Evolutionary conservation across 495 filamentous ascomycete genomes (phyloP).

Genomic region (Aeminium ludgeri): DNA sequence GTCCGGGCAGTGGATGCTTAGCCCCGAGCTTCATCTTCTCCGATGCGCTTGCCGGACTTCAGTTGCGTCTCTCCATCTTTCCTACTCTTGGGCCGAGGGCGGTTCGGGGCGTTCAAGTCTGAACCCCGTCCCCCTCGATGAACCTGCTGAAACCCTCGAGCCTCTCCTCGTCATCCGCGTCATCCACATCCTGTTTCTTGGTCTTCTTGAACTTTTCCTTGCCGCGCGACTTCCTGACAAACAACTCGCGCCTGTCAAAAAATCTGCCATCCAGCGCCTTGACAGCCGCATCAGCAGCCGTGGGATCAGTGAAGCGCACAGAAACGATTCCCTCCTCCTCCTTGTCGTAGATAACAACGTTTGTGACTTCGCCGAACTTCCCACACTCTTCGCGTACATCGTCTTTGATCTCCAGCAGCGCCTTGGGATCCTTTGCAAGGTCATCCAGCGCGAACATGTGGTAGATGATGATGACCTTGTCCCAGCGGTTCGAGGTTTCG

Average conservation of each 20-base stretch:
- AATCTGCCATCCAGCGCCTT: conserved; percentile 64
- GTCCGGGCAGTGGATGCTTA: no score
- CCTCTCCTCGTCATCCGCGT: conserved; percentile 24
- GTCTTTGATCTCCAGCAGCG: conserved; percentile 78
- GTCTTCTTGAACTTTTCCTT: conserved; percentile 61
- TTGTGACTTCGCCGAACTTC: conserved; percentile 77
- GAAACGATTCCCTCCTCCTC: conserved; percentile 78
- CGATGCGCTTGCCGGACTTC: no score
- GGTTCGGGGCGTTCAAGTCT: no score
- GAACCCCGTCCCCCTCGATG: conserved; percentile 3
- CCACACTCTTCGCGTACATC: conserved; percentile 81
- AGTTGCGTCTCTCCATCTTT: no score
- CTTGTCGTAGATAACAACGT: conserved; percentile 74
- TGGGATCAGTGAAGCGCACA: conserved; percentile 54
- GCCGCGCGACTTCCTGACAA: conserved; percentile 61
- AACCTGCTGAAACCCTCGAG: conserved; percentile 22
- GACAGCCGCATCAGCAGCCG: conserved; percentile 59
- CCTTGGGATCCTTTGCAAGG: conserved; percentile 66
- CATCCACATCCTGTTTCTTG: conserved; percentile 28
- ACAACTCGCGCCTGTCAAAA: conserved; percentile 57
- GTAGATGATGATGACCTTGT: conserved; percentile 72
- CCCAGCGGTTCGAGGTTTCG: conserved; percentile 44
- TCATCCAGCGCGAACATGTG: conserved; percentile 89
- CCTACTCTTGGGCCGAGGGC: no score
- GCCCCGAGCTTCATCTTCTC: no score